Conservation (phyloP, 305 asterid genomes). For the Rubia balearica region DNA sequence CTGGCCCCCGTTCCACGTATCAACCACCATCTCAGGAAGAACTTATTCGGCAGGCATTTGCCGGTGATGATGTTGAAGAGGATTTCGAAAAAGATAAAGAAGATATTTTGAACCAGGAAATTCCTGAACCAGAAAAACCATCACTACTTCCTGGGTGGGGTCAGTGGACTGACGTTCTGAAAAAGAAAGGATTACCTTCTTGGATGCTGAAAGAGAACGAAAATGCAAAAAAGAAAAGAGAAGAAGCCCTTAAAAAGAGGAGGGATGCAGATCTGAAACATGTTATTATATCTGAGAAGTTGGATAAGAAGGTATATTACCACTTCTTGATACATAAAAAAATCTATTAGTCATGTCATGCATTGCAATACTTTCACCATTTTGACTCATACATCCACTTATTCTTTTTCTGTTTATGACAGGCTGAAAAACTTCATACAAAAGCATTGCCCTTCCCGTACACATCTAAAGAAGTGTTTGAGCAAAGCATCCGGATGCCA, state of each 20-base stretch:
- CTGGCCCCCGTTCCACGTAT: constrained; percentile 52
- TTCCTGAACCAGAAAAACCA: constrained; percentile 86
- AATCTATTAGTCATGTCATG: not conserved
- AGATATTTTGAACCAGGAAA: constrained; percentile 65
- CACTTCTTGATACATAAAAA: not conserved
- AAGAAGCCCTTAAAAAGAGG: constrained; percentile 76
- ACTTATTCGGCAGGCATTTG: constrained; percentile 85
- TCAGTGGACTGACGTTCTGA: constrained; percentile 83
- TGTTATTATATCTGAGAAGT: constrained; percentile 89
- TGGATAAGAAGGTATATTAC: constrained; percentile 64
- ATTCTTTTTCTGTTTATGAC: constrained; percentile 14
- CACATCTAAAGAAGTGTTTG: constrained; percentile 70
- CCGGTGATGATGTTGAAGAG: constrained; percentile 90
- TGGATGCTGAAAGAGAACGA: constrained; percentile 85
- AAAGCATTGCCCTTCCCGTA: constrained; percentile 80
- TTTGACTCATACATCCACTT: not conserved
- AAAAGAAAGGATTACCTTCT: constrained; percentile 75
- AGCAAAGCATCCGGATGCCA: constrained; percentile 82
- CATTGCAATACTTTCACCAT: not conserved
- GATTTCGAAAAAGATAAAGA: constrained; percentile 76
- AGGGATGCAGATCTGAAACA: constrained; percentile 75
- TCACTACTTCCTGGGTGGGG: constrained; percentile 93
- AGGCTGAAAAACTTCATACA: constrained; percentile 83
- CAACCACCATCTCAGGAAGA: constrained; percentile 89
- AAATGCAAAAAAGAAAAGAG: constrained; percentile 62